These are phyloP conservation scores for Parmelia sp. DNA, from an alignment of 495 filamentous ascomycete genomes.

Conservation along the genomic window DNA sequence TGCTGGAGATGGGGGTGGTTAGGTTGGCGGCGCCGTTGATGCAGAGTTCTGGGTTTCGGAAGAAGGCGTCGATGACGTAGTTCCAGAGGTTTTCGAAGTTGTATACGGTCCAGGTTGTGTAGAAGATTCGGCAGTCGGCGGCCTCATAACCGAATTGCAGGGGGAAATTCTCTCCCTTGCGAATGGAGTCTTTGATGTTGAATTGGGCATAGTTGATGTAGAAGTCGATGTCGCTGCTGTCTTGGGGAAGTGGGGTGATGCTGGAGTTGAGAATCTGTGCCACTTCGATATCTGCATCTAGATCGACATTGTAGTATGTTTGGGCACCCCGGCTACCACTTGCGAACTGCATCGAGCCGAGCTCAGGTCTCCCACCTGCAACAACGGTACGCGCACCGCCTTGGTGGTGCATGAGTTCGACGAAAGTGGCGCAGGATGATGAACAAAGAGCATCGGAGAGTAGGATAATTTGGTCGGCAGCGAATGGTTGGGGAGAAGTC, in stretches of 20 bases:
- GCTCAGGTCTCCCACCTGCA: constrained; percentile 41
- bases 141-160: constrained; percentile 49
- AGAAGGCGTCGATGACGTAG: constrained; percentile 32
- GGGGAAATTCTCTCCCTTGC: constrained; percentile 33
- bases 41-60: constrained; percentile 24
- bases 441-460: constrained; percentile 45
- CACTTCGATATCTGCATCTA: constrained; percentile 32
- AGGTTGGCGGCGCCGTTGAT: constrained; percentile 19
- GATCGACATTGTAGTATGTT: constrained; percentile 20
- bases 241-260: constrained; percentile 24
- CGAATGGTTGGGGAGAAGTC: constrained; percentile 35
- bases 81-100: constrained; percentile 41
- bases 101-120: constrained; percentile 41
- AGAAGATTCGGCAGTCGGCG: constrained; percentile 51
- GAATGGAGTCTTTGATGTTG: constrained; percentile 40
- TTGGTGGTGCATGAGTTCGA: constrained; percentile 47
- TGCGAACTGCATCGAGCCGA: constrained; percentile 40
- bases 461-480: constrained; percentile 47
- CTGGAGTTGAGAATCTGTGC: constrained; percentile 25
- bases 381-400: constrained; percentile 45
- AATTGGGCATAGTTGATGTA: constrained; percentile 30
- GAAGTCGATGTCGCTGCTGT: constrained; percentile 29
- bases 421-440: constrained; percentile 47
- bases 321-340: constrained; percentile 34
- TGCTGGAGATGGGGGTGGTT: constrained; percentile 1